Evolutionary conservation across 441 rosid genomes (phyloP).

Genomic region (Hura crepitans): DNA sequence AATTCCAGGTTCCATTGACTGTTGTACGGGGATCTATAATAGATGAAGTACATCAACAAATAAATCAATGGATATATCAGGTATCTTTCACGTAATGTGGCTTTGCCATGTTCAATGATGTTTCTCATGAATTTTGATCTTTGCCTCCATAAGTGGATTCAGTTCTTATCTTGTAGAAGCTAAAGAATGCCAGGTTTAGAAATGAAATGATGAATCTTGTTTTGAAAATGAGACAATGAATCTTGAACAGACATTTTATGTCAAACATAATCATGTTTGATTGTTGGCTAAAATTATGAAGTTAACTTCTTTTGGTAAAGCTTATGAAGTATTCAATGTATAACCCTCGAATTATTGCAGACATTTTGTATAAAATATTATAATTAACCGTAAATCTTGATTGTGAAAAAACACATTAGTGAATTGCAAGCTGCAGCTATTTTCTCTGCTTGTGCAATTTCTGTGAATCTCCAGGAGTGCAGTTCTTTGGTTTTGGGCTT

Average conservation of each 20-base stretch:
- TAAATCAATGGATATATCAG: slow-evolving; percentile 92
- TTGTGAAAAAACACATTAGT: not conserved
- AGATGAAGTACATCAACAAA: slow-evolving; percentile 83
- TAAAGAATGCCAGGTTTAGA: not conserved
- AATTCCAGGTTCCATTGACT: slow-evolving; percentile 62
- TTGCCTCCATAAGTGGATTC: not conserved
- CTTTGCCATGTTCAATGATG: slow-evolving; percentile 5
- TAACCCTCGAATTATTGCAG: not conserved
- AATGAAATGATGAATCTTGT: not conserved
- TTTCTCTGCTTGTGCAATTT: slow-evolving; percentile 2
- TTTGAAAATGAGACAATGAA: not conserved
- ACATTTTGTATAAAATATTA: not conserved
- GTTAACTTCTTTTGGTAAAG: not conserved
- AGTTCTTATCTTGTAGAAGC: not conserved
- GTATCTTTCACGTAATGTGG: slow-evolving; percentile 32
- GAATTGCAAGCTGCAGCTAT: not conserved
- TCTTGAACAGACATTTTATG: not conserved
- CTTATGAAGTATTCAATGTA: not conserved
- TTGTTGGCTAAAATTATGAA: not conserved
- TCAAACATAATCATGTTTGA: not conserved
- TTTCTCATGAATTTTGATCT: not conserved
- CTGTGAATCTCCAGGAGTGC: not conserved
- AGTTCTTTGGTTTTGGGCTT: slow-evolving; percentile 1
- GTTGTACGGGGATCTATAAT: slow-evolving; percentile 68
- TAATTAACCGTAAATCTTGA: not conserved